Evolutionary conservation across 2,329 filamentous ascomycete genomes (phyloP), one percentile per base, ranked within the genome.

Genomic region (Elsinoe perseae): DNA sequence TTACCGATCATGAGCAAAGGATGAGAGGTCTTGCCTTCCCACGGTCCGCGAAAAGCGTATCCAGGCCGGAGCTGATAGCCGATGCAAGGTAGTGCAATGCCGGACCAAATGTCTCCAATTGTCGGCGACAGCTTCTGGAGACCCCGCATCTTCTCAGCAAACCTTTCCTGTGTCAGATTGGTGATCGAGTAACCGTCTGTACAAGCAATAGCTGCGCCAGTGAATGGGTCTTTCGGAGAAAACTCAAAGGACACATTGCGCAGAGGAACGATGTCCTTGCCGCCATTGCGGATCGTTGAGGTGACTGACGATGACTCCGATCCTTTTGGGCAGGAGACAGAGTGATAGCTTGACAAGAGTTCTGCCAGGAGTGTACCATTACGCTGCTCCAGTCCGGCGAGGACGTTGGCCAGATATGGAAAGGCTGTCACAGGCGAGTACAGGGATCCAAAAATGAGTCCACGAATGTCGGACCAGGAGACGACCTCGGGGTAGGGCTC

Each of bases 381-480:
- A 14, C 64, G 62, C 27, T 63, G 58, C 58, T 71, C 69, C 20
- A 75, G 60, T 18, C 64, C 66, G 14, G 65, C 57, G 2, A 75
- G 66, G 6, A 73, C 44, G 1, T 66, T 57, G 5, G 70, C 69
- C 10, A 74, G 53, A 25, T 61, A 56, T 0, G 65, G 67, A 57
- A 75, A 75, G 10, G 59, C 58, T 1, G 58, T 10, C 4, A 63
- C 59, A 1, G 73, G 73, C 2, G 57, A 56, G 58, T 75, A 75
- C 10, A 73, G 60, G 3, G 65, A 60, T 16, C 58, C 59, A 61
- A 74, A 73, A 7, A 74, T 64, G 3, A 71, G 30, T 3, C 59
- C 55, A 38, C 69, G 64, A 28, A 73, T 40, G 55, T 76, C 72
- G 34, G 66, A 70, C 59, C 69, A 75, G 4, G 72, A 72, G 50